Base-by-base conservation (phyloP, 2,329 filamentous ascomycete species). In the Colletotrichum viniferum region DNA sequence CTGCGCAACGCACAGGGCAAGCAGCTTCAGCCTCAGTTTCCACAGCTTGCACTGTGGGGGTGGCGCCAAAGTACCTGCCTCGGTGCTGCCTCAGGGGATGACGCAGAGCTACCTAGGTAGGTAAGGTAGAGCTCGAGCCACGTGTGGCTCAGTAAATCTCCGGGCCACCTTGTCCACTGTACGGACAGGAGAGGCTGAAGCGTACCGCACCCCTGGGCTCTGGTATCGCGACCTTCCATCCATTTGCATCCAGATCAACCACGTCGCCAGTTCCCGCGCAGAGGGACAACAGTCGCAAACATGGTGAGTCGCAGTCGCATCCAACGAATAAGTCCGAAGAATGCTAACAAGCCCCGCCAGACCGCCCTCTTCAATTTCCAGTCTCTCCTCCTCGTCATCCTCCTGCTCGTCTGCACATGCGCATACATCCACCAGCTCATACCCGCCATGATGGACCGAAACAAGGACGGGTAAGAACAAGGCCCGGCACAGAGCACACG, bases 321-420 rank as follows among this genome's bases (percentile, higher is more conserved):
- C 28, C 13, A 3, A 38, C 18, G 28, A 10, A 14, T 9, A 10
- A 12, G 12, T 3, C 16, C 14, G 60, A 58, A 12, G n/a, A 48
- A n/a, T 68, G 38, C 76, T 77, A 43, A 77, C 14, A 63, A 60
- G 18, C 18, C 24, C 52, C 43, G 38, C 69, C 26, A 98, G 97
- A 94, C 97, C 75, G 97, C 97, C 71, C 94, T 99, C 82, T 98
- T 99, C 93, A 98, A 98, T 88, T 98, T 99, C 89, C 96, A 98
- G 86, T 98, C 96, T 74, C 94, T 98, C 80, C 92, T 99, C 80
- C 92, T 98, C 81, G 96, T 98, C 79, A 92, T 99, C 81, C 92
- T 99, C 67, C 94, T 99, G 79, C 92, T 97, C 80, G 97, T 98
- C 83, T 99, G 97, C 90, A 98, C 97, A 73, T 96, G 95, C 85